These are phyloP conservation scores for Aspergillus tanneri DNA, from an alignment of 2,329 filamentous ascomycete genomes.

Conservation along the genomic window DNA sequence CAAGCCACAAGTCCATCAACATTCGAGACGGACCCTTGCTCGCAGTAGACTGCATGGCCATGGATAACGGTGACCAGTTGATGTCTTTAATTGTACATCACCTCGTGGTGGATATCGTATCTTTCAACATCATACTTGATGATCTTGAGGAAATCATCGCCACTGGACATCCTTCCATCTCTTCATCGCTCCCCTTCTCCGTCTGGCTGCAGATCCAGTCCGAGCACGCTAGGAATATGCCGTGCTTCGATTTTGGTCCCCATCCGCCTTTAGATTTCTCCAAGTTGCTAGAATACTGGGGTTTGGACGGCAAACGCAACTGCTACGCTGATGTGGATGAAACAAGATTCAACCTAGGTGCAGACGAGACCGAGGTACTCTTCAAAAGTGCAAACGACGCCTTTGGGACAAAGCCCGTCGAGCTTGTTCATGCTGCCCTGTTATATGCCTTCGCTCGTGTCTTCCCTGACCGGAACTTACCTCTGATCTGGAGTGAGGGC, in stretches of 20 bases:
- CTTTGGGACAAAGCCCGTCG: conserved; percentile 1
- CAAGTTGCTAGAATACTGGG: not conserved
- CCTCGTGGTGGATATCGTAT: conserved; percentile 4
- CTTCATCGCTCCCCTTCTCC: not conserved
- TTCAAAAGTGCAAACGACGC: not conserved
- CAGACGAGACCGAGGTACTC: not conserved
- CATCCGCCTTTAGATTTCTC: too few relatives aligned
- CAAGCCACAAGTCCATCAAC: not conserved
- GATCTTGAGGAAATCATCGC: conserved; percentile 2
- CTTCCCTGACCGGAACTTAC: not conserved
- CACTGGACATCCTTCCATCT: not conserved
- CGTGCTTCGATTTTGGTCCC: not conserved
- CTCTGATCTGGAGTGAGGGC: not conserved
- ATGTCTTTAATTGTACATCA: conserved; percentile 2
- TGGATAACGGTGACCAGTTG: conserved; percentile 10
- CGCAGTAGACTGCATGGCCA: conserved; percentile 21
- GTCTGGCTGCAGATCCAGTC: not conserved
- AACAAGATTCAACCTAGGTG: not conserved
- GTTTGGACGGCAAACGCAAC: not conserved
- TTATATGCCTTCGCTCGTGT: not conserved
- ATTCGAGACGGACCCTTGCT: not conserved
- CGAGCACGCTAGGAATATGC: not conserved
- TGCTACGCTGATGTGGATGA: not conserved
- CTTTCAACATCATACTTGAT: not conserved
- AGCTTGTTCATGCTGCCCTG: conserved; percentile 3